phyloP scores from a whole-genome alignment of 129 eudicot species.

The Saposhnikovia divaricata region DNA sequence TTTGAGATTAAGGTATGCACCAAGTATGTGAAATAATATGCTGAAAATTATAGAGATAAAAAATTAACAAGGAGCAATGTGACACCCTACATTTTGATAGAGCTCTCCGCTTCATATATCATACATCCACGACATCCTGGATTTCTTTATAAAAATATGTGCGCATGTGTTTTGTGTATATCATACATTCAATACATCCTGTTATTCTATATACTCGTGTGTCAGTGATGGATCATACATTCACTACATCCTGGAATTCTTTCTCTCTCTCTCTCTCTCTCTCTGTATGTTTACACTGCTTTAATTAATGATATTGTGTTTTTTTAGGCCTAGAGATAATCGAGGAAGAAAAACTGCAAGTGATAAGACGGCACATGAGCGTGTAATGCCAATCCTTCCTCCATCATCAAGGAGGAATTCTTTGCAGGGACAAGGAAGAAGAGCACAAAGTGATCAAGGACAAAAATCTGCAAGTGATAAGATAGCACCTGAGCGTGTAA shows the following conservation, averaged over 20 bases:
- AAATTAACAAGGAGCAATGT: background rate
- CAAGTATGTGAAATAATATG: background rate
- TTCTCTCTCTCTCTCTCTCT: background rate
- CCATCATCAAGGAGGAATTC: slow-evolving; percentile 32
- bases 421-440: slow-evolving; percentile 42
- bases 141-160: no score
- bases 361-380: background rate
- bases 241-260: background rate
- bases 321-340: background rate
- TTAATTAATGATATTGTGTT: background rate
- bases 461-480: background rate
- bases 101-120: background rate
- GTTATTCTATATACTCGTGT: background rate
- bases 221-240: background rate
- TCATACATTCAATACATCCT: background rate
- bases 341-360: slow-evolving; percentile 1
- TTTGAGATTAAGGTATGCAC: background rate
- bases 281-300: background rate
- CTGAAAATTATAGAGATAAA: background rate
- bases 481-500: background rate
- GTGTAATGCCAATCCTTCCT: background rate
- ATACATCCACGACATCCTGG: background rate
- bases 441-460: slow-evolving; percentile 15
- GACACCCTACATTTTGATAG: background rate
- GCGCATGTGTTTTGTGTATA: background rate